These are phyloP conservation scores for Seiridium unicorne DNA, from an alignment of 2,329 filamentous ascomycete genomes.

Conservation along the genomic window DNA sequence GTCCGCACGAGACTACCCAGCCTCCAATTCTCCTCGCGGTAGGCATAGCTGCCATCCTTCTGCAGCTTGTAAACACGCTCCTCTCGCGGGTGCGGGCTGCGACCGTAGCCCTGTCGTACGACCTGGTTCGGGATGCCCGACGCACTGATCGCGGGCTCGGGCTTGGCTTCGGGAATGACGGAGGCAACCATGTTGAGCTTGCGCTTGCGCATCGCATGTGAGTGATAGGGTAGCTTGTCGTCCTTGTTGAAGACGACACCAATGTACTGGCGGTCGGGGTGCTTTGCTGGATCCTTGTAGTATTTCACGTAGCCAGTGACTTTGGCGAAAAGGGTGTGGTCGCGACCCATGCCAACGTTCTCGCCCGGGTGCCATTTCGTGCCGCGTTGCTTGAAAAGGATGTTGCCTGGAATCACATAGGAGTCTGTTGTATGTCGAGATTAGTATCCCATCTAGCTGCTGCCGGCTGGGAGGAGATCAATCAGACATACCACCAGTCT, in stretches of 20 bases:
- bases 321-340: constrained; percentile 91
- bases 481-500: constrained; percentile 70
- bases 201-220: constrained; percentile 70
- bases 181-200: constrained; percentile 70
- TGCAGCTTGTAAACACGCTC: constrained; percentile 49
- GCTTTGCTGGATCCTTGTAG: constrained; percentile 81
- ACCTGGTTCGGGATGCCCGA: constrained; percentile 50
- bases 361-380: constrained; percentile 94
- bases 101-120: constrained; percentile 30
- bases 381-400: constrained; percentile 95
- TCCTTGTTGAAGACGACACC: constrained; percentile 84
- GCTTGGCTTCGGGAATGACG: constrained; percentile 35
- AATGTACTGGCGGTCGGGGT: constrained; percentile 91
- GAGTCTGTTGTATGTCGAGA: constrained; percentile 57
- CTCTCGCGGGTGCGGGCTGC: constrained; percentile 31
- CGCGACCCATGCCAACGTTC: constrained; percentile 90
- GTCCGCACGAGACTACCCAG: constrained; percentile 52
- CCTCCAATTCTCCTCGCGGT: constrained; percentile 59
- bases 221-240: constrained; percentile 75
- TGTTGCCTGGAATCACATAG: constrained; percentile 93
- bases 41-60: constrained; percentile 49
- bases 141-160: constrained; percentile 40
- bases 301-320: constrained; percentile 91
- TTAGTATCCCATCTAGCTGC: not conserved
- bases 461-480: not conserved